phyloP scores from a whole-genome alignment of 495 filamentous ascomycete genomes.

The Xylaria scruposa region DNA sequence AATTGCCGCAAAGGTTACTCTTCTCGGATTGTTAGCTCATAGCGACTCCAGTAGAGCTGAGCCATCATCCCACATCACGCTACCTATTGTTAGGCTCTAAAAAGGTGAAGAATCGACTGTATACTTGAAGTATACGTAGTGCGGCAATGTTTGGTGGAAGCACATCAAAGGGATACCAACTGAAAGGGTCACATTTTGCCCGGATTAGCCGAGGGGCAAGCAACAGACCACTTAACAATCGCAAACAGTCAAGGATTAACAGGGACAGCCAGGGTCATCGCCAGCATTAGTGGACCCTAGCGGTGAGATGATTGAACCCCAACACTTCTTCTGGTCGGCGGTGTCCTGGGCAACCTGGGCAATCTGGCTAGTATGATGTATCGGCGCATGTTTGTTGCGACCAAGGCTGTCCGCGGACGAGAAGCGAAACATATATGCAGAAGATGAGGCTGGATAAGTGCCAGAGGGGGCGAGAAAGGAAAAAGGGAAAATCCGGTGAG shows the following conservation, averaged over 20 bases:
- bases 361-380: slow-evolving; percentile 9
- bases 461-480: not conserved
- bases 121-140: not conserved
- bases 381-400: not conserved
- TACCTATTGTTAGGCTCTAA: not conserved
- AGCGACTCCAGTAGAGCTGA: slow-evolving; percentile 3
- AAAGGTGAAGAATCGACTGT: not conserved
- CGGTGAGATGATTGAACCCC: slow-evolving; percentile 23
- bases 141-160: not conserved
- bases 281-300: slow-evolving; percentile 13
- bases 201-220: slow-evolving; percentile 19
- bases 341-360: not conserved
- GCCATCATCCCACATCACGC: slow-evolving; percentile 5
- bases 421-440: not conserved
- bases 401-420: not conserved
- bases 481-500: not conserved
- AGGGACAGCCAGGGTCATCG: slow-evolving; percentile 13
- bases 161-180: not conserved
- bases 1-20: slow-evolving; percentile 20
- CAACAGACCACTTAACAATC: slow-evolving; percentile 4
- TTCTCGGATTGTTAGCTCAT: not conserved
- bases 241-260: slow-evolving; percentile 11
- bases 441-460: not conserved
- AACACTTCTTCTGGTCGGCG: not conserved
- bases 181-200: slow-evolving; percentile 19